Evolutionary conservation across 2,329 filamentous ascomycete genomes (phyloP).

Genomic region (Botryotinia globosa): DNA sequence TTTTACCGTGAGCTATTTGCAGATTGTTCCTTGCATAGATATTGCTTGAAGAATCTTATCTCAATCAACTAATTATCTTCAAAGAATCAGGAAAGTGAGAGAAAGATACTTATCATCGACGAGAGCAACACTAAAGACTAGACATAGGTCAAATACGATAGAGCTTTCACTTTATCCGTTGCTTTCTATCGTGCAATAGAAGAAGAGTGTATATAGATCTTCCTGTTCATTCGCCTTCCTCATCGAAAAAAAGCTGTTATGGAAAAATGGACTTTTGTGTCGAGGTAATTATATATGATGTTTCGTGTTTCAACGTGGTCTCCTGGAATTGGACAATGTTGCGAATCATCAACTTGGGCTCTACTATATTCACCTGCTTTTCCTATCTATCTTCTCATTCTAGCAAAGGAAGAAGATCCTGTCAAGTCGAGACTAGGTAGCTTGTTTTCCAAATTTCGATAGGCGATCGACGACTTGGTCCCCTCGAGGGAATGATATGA

Average conservation of each 20-base stretch:
- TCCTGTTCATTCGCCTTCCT: neutral
- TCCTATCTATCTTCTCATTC: too few relatives aligned
- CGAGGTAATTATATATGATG: neutral
- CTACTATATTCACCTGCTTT: neutral
- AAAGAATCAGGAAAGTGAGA: neutral
- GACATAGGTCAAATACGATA: accelerated
- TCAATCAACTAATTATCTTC: accelerated
- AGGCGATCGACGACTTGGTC: accelerated
- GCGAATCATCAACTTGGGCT: neutral
- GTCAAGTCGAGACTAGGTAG: neutral
- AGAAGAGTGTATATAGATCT: neutral
- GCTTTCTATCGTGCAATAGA: accelerated
- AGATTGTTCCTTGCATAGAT: accelerated
- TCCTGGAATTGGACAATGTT: accelerated
- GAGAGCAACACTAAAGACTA: neutral
- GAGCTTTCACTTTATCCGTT: accelerated
- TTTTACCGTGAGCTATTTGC: accelerated
- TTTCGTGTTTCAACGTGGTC: neutral
- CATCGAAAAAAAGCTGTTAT: neutral
- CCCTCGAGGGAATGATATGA: neutral
- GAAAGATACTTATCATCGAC: neutral
- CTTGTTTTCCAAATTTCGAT: neutral
- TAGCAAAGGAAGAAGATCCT: neutral
- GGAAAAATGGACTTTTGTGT: neutral
- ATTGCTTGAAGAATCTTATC: accelerated